These are phyloP conservation scores for Phanerochaete carnosa DNA, from an alignment of 768 basidiomycete genomes.

Conservation along the genomic window DNA sequence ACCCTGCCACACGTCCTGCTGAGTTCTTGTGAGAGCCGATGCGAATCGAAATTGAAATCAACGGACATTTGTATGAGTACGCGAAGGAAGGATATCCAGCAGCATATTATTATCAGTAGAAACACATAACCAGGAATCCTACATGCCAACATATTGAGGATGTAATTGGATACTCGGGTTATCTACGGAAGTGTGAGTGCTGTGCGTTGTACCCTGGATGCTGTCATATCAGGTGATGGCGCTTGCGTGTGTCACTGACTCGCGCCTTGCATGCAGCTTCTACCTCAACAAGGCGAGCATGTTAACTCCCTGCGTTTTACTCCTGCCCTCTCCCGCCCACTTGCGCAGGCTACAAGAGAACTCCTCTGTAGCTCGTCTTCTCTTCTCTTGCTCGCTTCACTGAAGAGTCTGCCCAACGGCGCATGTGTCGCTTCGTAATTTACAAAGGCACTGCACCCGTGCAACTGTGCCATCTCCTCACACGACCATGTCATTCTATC, in stretches of 20 bases:
- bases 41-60: not conserved
- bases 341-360: not conserved
- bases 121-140: not conserved
- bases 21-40: conserved; percentile 58
- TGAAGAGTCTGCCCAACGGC: not conserved
- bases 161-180: not conserved
- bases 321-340: not conserved
- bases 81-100: not conserved
- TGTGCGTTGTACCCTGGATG: not conserved
- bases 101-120: not conserved
- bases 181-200: not conserved
- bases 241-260: not conserved
- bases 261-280: not conserved
- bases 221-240: not conserved
- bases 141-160: not conserved
- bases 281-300: not conserved
- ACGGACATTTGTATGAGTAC: not conserved
- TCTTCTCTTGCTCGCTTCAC: not conserved
- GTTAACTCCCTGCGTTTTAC: not conserved
- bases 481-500: conserved; percentile 91
- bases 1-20: conserved; percentile 67
- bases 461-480: conserved; percentile 90
- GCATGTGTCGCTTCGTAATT: conserved; percentile 91
- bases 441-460: conserved; percentile 96
- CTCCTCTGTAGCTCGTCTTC: not conserved